Percentiles rank a stretch among this genome's conserved stretches.
These are phyloP conservation scores for Coemansia sp. DNA, from an alignment of 371 early-diverging fungal species.

Conservation along the genomic window DNA sequence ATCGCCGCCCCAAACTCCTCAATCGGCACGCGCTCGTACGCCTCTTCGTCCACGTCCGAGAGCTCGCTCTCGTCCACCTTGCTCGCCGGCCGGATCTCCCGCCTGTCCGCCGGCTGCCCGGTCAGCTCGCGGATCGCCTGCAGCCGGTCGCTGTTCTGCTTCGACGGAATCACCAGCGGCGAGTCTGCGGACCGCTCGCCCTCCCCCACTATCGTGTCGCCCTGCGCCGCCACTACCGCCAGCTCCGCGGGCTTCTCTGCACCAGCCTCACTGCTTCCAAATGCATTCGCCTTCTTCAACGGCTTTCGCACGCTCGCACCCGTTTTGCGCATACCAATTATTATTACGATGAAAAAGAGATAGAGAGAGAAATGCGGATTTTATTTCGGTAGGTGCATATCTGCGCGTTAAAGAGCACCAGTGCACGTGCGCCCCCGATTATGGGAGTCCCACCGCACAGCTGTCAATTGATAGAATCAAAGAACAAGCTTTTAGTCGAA, in stretches of 20 bases:
- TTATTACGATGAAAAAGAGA: background rate
- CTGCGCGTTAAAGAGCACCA: too few relatives aligned
- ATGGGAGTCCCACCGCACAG: too few relatives aligned
- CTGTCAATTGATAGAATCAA: too few relatives aligned
- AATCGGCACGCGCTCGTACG: conserved; percentile 83
- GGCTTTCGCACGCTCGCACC: background rate
- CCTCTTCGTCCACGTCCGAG: conserved; percentile 65
- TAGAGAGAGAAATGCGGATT: background rate
- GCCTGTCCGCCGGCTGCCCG: background rate
- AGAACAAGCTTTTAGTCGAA: too few relatives aligned
- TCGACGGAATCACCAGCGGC: conserved; percentile 23
- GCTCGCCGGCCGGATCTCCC: background rate
- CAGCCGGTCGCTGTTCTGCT: conserved; percentile 25
- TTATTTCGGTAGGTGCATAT: too few relatives aligned
- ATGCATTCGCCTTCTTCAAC: background rate
- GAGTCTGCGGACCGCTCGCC: conserved; percentile 1
- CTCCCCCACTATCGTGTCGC: conserved; percentile 1
- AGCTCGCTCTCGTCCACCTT: background rate
- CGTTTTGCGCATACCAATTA: conserved; percentile 4
- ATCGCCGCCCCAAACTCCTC: conserved; percentile 89
- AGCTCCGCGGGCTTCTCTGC: conserved; percentile 1
- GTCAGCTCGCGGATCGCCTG: conserved; percentile 4
- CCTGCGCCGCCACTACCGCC: conserved; percentile 10
- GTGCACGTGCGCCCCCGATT: too few relatives aligned
- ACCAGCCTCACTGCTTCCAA: background rate